Evolutionary conservation across 768 basidiomycete species (phyloP).

Genomic region (Pulveroboletus sp.): DNA sequence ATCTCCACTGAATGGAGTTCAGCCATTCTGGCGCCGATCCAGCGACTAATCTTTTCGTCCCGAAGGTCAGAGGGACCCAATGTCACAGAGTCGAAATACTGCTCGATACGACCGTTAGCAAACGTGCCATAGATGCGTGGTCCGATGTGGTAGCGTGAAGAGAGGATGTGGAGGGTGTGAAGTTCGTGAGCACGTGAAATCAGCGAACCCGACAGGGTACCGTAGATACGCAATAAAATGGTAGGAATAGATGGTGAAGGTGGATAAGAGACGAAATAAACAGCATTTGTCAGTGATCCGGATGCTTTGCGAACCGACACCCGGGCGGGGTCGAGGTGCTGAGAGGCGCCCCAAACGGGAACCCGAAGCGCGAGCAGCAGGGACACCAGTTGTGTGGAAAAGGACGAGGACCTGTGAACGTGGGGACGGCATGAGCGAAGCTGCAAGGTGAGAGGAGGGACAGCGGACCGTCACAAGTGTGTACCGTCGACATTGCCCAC

Average conservation of each 20-base stretch:
- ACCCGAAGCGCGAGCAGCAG: slow-evolving; percentile 55
- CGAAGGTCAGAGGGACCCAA: slow-evolving; percentile 77
- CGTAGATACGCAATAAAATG: slow-evolving; percentile 89
- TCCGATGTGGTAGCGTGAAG: slow-evolving; percentile 83
- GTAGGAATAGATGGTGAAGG: slow-evolving; percentile 50
- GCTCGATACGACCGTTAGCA: slow-evolving; percentile 91
- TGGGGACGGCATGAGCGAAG: slow-evolving; percentile 17
- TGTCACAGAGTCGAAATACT: slow-evolving; percentile 89
- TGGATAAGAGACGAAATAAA: slow-evolving; percentile 90
- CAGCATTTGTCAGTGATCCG: slow-evolving; percentile 91
- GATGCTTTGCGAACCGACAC: slow-evolving; percentile 78
- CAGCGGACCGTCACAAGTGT: slow-evolving; percentile 36
- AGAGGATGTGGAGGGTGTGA: slow-evolving; percentile 84
- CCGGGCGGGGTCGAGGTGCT: slow-evolving; percentile 41
- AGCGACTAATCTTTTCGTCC: slow-evolving; percentile 69
- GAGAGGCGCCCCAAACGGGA: slow-evolving; percentile 53
- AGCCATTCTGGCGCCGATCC: slow-evolving; percentile 94
- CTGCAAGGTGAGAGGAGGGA: slow-evolving; percentile 16
- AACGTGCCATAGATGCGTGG: slow-evolving; percentile 94
- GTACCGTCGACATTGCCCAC: slow-evolving; percentile 1
- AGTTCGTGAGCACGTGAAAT: slow-evolving; percentile 89
- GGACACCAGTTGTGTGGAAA: slow-evolving; percentile 54
- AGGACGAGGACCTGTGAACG: slow-evolving; percentile 49
- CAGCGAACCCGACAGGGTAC: slow-evolving; percentile 78
- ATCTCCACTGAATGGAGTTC: slow-evolving; percentile 94